Percentiles rank a stretch among this genome's conserved stretches.
phyloP scores from a whole-genome alignment of 2,329 filamentous ascomycete genomes.

The Aureobasidium sp. region DNA sequence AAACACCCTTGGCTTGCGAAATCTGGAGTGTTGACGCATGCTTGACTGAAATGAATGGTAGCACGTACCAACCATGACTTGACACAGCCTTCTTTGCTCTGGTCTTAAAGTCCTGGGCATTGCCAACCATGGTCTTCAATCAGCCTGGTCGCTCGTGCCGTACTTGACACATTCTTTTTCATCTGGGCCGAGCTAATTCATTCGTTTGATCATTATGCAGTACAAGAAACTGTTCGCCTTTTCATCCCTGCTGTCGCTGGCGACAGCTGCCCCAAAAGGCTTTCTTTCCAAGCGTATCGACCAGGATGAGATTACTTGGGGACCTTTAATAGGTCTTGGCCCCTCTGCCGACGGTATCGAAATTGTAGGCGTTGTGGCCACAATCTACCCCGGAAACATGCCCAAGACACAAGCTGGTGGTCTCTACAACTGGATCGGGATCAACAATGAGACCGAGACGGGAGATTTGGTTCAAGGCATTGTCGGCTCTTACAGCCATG shows the following conservation, averaged over 20 bases:
- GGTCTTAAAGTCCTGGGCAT: not conserved
- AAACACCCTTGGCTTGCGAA: not conserved
- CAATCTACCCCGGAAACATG: slow-evolving; percentile 25
- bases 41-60: not conserved
- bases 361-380: slow-evolving; percentile 22
- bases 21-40: not conserved
- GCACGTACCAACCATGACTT: not conserved
- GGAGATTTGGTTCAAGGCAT: slow-evolving; percentile 23
- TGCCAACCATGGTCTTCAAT: not conserved
- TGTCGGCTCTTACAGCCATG: slow-evolving; percentile 21
- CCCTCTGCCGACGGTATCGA: slow-evolving; percentile 21
- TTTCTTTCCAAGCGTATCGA: not conserved
- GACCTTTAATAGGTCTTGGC: slow-evolving; percentile 22
- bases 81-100: not conserved
- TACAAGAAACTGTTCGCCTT: not conserved
- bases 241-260: slow-evolving; percentile 9
- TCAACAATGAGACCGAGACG: slow-evolving; percentile 22
- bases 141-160: slow-evolving; percentile 6
- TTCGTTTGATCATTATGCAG: not conserved
- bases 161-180: not conserved
- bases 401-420: slow-evolving; percentile 22
- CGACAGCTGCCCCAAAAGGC: not conserved
- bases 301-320: slow-evolving; percentile 20
- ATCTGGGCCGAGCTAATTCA: not conserved
- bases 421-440: slow-evolving; percentile 25